A percentile compares a stretch with the other conserved stretches of the same genome.
Evolutionary conservation across 208 protist species (phyloP).

Genomic region (Leptomonas seymouri): DNA sequence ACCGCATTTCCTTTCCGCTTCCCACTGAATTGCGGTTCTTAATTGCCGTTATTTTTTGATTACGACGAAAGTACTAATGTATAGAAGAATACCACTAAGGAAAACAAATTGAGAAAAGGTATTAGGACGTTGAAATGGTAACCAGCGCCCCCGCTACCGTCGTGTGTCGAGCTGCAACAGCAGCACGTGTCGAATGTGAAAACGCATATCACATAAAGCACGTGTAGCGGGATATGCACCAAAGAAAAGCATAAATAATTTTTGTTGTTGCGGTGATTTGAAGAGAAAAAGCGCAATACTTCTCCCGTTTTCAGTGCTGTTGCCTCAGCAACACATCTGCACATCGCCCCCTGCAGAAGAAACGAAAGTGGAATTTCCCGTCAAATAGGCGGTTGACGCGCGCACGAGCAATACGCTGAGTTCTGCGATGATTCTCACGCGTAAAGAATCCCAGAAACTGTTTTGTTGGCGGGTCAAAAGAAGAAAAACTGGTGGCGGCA

Average conservation of each 20-base stretch:
- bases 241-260: conserved; percentile 10
- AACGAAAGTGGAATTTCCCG: conserved; percentile 2
- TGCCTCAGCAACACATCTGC: conserved; percentile 14
- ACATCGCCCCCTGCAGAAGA: neutral
- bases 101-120: neutral
- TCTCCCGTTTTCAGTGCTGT: no score
- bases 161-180: conserved; percentile 4
- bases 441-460: neutral
- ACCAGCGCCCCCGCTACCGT: conserved; percentile 8
- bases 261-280: conserved; percentile 19
- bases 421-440: neutral
- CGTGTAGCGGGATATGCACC: conserved; percentile 7
- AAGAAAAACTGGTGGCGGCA: conserved; percentile 5
- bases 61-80: conserved; percentile 15
- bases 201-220: neutral
- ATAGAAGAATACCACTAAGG: conserved; percentile 16
- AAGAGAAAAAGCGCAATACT: neutral
- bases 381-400: conserved; percentile 4
- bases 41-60: conserved; percentile 9
- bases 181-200: conserved; percentile 2
- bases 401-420: neutral
- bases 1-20: neutral
- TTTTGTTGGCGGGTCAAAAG: neutral
- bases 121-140: conserved; percentile 8
- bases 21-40: no score